Percentiles rank a stretch among this genome's conserved stretches.
Conservation (phyloP, 768 basidiomycete genomes). For the Agrocybe chaxingu region DNA sequence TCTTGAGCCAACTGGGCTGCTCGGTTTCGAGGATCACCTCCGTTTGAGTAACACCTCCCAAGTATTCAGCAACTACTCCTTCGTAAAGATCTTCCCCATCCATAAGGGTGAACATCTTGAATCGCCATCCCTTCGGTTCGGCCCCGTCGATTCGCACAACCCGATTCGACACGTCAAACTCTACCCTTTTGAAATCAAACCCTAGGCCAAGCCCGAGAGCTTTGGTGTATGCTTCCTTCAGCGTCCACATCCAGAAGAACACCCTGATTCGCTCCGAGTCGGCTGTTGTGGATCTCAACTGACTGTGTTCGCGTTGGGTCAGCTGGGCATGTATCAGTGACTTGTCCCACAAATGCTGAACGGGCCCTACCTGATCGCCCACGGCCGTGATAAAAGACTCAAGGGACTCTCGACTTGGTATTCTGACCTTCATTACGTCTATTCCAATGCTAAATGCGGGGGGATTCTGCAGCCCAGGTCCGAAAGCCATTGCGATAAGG, state of each 20-base stretch:
- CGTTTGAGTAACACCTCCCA: constrained; percentile 38
- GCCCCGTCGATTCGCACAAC: constrained; percentile 57
- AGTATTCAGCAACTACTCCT: constrained; percentile 62
- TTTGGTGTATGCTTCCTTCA: constrained; percentile 92
- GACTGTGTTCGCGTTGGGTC: constrained; percentile 37
- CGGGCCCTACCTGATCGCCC: constrained; percentile 55
- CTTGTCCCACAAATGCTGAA: constrained; percentile 4
- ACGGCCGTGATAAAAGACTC: constrained; percentile 60
- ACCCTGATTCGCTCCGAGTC: constrained; percentile 49
- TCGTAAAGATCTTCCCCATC: constrained; percentile 55
- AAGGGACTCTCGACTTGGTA: constrained; percentile 58
- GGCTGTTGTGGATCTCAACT: constrained; percentile 37
- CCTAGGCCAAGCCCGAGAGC: constrained; percentile 81
- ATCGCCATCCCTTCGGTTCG: constrained; percentile 61
- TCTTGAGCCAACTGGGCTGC: constrained; percentile 37
- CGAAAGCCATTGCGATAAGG: constrained; percentile 66
- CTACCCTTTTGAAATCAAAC: constrained; percentile 76
- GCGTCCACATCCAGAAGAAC: constrained; percentile 85
- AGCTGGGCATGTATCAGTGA: constrained; percentile 26
- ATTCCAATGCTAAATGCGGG: constrained; percentile 67
- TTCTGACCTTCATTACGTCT: constrained; percentile 76
- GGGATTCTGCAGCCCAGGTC: constrained; percentile 35
- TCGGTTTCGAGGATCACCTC: constrained; percentile 28
- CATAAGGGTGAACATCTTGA: constrained; percentile 55
- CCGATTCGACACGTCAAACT: constrained; percentile 57